Conservation (phyloP, 23 red algal genomes). For the Pyropia yezoensis region DNA sequence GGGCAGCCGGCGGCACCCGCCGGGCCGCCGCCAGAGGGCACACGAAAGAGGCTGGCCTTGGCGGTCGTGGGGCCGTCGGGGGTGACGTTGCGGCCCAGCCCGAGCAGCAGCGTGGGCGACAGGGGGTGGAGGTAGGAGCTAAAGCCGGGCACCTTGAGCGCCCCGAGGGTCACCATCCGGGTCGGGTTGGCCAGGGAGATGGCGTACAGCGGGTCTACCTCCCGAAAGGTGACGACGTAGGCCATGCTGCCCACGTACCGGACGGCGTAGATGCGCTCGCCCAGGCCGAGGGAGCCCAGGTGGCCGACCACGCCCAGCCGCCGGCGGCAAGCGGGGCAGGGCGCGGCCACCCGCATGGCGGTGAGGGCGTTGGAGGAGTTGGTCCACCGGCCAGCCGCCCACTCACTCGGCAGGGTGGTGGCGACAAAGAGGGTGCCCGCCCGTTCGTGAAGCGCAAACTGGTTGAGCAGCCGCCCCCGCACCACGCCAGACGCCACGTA, state of each 20-base stretch:
- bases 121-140: constrained; percentile 40
- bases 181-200: constrained; percentile 23
- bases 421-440: constrained; percentile 26
- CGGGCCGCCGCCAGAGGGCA: background rate
- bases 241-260: constrained; percentile 29
- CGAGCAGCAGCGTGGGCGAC: constrained; percentile 23
- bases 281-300: constrained; percentile 14
- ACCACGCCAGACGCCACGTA: constrained; percentile 39
- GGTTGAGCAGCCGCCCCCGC: constrained; percentile 35
- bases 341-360: background rate
- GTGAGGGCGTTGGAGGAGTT: constrained; percentile 7
- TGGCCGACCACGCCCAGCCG: constrained; percentile 9
- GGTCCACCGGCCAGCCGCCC: constrained; percentile 3
- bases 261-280: constrained; percentile 43
- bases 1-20: too few species aligned
- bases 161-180: constrained; percentile 21
- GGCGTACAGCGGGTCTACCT: constrained; percentile 36
- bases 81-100: constrained; percentile 32
- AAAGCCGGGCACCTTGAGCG: constrained; percentile 51
- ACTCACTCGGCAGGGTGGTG: constrained; percentile 16
- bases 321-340: background rate
- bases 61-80: constrained; percentile 3
- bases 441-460: constrained; percentile 45
- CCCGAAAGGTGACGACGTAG: constrained; percentile 44
- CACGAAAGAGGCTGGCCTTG: constrained; percentile 40